These are phyloP conservation scores for Sphenostylis stenocarpa DNA, from an alignment of 306 rosid species.

Conservation along the genomic window DNA sequence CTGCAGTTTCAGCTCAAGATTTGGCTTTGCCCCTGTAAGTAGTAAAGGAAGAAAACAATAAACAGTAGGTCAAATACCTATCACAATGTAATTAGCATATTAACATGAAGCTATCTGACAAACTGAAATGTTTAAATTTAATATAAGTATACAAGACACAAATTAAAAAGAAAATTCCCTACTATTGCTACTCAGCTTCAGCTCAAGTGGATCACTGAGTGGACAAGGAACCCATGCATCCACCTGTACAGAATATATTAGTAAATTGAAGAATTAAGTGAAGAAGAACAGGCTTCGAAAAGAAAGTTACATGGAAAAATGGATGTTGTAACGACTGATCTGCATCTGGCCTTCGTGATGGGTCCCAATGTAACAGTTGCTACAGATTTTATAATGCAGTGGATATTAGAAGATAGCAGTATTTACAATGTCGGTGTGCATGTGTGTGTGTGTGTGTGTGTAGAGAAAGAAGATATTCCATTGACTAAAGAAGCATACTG, in stretches of 20 bases:
- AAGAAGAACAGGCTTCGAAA: constrained; percentile 24
- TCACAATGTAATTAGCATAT: neutral
- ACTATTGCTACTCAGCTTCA: constrained; percentile 78
- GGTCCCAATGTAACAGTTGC: constrained; percentile 82
- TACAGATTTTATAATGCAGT: constrained; percentile 37
- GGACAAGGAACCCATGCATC: constrained; percentile 58
- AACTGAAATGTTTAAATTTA: neutral
- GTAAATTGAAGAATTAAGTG: constrained; percentile 31
- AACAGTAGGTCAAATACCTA: constrained; percentile 14
- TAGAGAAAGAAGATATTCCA: neutral
- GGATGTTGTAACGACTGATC: constrained; percentile 78
- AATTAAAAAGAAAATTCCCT: constrained; percentile 24
- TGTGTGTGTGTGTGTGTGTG: neutral
- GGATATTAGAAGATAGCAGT: constrained; percentile 13
- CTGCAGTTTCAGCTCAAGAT: constrained; percentile 74
- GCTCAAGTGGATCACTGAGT: constrained; percentile 72
- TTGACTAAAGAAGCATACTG: constrained; percentile 46
- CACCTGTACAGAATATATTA: constrained; percentile 53
- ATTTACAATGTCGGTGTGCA: constrained; percentile 6
- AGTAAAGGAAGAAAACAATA: constrained; percentile 30
- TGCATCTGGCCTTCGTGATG: constrained; percentile 77
- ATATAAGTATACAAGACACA: constrained; percentile 7
- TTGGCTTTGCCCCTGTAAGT: constrained; percentile 68
- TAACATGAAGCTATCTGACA: constrained; percentile 14
- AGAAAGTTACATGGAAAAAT: constrained; percentile 64